Evolutionary conservation across 768 basidiomycete species (phyloP).

Genomic region (Termitomyces titanicus): DNA sequence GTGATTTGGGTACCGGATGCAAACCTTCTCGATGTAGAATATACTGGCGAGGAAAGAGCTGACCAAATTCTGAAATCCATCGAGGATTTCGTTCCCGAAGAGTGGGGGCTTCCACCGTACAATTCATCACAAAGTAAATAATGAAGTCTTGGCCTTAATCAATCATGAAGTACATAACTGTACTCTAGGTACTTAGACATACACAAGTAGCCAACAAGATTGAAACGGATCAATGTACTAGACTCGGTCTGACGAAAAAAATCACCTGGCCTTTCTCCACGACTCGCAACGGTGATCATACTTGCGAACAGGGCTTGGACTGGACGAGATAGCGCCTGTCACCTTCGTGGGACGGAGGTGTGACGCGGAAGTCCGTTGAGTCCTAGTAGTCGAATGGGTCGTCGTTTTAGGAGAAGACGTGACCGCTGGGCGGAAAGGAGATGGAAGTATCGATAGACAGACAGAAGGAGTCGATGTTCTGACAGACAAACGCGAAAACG

Average conservation of each 20-base stretch:
- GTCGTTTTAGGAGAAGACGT: not conserved
- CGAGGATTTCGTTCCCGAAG: constrained; percentile 72
- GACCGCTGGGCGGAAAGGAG: constrained; percentile 1
- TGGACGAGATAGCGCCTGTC: not conserved
- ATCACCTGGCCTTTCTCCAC: constrained; percentile 3
- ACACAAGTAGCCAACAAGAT: not conserved
- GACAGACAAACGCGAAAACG: not conserved
- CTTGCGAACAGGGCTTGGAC: not conserved
- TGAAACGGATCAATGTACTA: not conserved
- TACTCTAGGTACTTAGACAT: not conserved
- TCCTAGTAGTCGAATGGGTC: not conserved
- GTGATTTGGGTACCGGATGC: constrained; percentile 86
- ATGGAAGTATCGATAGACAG: constrained; percentile 1
- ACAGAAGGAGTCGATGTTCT: constrained; percentile 7
- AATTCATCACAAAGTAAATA: not conserved
- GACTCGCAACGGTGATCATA: constrained; percentile 10
- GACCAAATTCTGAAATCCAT: constrained; percentile 61
- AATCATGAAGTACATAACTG: not conserved
- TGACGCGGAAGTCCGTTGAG: not conserved
- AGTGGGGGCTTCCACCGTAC: constrained; percentile 82
- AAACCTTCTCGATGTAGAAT: constrained; percentile 53
- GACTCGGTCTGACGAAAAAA: not conserved
- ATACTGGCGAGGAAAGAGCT: constrained; percentile 45
- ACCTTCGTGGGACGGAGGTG: not conserved
- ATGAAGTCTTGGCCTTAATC: not conserved